Evolutionary conservation across 2,329 filamentous ascomycete species (phyloP), one percentile per base, ranked within the genome.

Genomic region (Cladophialophora psammophila): DNA sequence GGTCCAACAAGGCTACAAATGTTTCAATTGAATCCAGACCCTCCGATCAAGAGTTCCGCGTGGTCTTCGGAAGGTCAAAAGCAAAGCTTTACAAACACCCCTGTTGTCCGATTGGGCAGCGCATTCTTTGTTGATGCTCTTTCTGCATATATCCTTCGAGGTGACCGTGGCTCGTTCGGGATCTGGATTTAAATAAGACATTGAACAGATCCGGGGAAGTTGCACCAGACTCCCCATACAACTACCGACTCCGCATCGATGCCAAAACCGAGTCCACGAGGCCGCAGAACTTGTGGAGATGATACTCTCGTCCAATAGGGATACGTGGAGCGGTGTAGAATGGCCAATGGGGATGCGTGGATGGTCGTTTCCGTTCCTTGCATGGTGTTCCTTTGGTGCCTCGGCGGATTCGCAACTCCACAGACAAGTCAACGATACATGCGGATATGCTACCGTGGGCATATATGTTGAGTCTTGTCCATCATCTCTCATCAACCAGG

Each of bases 251-350:
- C 48, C 40, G 34, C 34, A 54, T 18, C n/a, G 10, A 32, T 34
- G 10, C 26, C 9, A n/a, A 26, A 40, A 13, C 13, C 13, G 40
- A 13, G 13, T 18, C 42, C 40, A 38, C 31, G 42, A 53, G 42
- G 50, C 5, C 9, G 15, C n/a, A 18, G 59, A 52, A 38, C 38
- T n/a, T 61, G 59, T 36, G 55, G 36, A 32, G 32, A 26, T 57
- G 55, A 26, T 8, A 2, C 45, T 52, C 15, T 15, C 34, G 20
- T 34, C 63, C 63, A 65, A 61, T 61, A 10, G 57, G 63, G 50
- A 65, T 40, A 38, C 56, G 34, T 54, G 57, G 63, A 65, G 57
- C 38, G 13, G 18, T 12, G 8, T 5, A 9, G 20, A 42, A 31
- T 26, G 40, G 9, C 56, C 56, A 48, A 59, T 59, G 18, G 56